Evolutionary conservation across 2,329 filamentous ascomycete genomes (phyloP).

Genomic region (Cladophialophora immunda): DNA sequence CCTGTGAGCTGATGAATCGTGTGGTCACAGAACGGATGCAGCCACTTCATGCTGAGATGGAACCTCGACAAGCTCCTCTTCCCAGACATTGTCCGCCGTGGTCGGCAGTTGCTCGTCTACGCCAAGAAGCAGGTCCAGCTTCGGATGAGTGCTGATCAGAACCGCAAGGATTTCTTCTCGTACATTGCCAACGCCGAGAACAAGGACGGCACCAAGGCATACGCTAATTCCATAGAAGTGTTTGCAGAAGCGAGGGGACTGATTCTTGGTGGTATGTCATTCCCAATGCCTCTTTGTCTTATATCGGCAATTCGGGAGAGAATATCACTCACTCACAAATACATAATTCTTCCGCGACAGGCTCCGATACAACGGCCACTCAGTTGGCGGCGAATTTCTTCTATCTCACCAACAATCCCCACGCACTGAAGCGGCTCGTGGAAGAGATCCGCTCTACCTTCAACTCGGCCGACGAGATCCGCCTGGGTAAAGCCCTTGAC

Average conservation of each 20-base stretch:
- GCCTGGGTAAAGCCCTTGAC: slow-evolving; percentile 47
- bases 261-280: slow-evolving; percentile 15
- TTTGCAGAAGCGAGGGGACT: slow-evolving; percentile 14
- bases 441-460: slow-evolving; percentile 48
- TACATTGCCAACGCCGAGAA: slow-evolving; percentile 16
- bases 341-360: not conserved
- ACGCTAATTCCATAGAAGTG: slow-evolving; percentile 8
- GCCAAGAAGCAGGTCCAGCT: slow-evolving; percentile 8
- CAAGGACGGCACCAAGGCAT: slow-evolving; percentile 15
- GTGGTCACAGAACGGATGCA: slow-evolving; percentile 5
- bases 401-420: slow-evolving; percentile 50
- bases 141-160: slow-evolving; percentile 8
- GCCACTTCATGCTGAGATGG: slow-evolving; percentile 14
- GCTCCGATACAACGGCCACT: slow-evolving; percentile 40
- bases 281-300: not conserved
- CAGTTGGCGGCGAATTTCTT: slow-evolving; percentile 44
- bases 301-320: not conserved
- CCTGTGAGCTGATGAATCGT: not conserved
- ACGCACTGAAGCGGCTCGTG: slow-evolving; percentile 43
- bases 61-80: slow-evolving; percentile 18
- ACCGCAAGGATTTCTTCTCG: slow-evolving; percentile 20
- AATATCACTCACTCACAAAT: not conserved
- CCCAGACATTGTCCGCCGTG: slow-evolving; percentile 13
- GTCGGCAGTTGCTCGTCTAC: slow-evolving; percentile 10
- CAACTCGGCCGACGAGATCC: slow-evolving; percentile 47